Evolutionary conservation across 139 green algal species (phyloP), one percentile per base, ranked within the genome.

Genomic region (Chlorella sp.): DNA sequence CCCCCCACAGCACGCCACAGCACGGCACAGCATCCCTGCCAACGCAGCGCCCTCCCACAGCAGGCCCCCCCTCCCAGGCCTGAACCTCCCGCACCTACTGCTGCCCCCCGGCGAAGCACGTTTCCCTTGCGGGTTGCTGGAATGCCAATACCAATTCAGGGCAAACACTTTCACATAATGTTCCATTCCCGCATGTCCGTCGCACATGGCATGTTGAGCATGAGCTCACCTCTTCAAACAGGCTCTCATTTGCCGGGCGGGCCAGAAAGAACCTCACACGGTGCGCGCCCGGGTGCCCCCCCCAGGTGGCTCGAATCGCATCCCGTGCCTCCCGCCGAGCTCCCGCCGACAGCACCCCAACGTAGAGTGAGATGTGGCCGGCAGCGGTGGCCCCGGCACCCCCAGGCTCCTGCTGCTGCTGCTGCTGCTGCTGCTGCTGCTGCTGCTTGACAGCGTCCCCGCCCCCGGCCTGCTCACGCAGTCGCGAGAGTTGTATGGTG

Each of bases 281-380:
- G 40, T 91, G 61, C 4, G 86, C 60, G 1, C 68, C 68, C 22
- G 85, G 68, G 75, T 93, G 79, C 11, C 57, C 42, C 26, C 79
- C 92, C 92, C 92, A 94, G 36, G 86, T 93, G 21, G 84, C 88
- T 0, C 92, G 91, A 3, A 94, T 89, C 32, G 91, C 91, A 68
- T 90, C 86, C 24, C 88, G 32, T 0, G 60, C 34, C 19, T 88
- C 60, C 75, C 69, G 48, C 32, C 86, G 42, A 26, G 60, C 81
- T 0, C 22, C 48, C 3, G 42, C 68, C 16, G 83, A 83, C 22
- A 92, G 86, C 37, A 92, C 89, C 5, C 89, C 90, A 24, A 91
- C 85, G 37, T 88, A 93, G 37, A 93, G 75, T 26, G 37, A 77
- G 9, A 90, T 39, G n/a, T n/a, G n/a, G 30, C 30, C 87, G 18